Conservation (phyloP, 768 basidiomycete species). For the Amanita pallidorosea region DNA sequence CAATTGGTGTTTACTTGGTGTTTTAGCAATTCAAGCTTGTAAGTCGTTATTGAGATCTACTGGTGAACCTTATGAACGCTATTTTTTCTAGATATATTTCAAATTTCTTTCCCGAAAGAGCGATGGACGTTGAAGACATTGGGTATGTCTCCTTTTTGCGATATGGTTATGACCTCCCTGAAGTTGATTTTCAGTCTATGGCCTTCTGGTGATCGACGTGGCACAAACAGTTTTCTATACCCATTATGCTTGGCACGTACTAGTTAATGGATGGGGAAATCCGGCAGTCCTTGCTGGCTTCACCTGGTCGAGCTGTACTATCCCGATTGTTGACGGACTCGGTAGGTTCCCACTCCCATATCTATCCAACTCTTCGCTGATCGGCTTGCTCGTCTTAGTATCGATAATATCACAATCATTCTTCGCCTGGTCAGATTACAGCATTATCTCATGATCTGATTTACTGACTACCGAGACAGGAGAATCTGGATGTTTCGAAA, state of each 20-base stretch:
- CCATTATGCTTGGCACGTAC: not conserved
- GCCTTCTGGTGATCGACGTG: not conserved
- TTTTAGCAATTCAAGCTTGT: constrained; percentile 3
- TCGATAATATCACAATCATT: constrained; percentile 1
- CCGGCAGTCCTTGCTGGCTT: not conserved
- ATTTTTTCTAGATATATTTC: not conserved
- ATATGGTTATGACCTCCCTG: not conserved
- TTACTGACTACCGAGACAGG: not conserved
- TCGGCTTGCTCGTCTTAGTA: not conserved
- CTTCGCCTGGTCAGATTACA: constrained; percentile 2
- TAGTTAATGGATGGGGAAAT: constrained; percentile 2
- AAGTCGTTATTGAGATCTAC: not conserved
- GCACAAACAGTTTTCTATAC: constrained; percentile 3
- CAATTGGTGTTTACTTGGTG: constrained; percentile 6
- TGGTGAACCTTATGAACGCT: not conserved
- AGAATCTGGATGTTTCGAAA: constrained; percentile 3
- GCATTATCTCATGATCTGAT: not conserved
- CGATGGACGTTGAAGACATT: not conserved
- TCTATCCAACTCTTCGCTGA: not conserved
- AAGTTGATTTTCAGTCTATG: not conserved
- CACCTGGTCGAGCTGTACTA: constrained; percentile 3
- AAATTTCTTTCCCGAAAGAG: constrained; percentile 4
- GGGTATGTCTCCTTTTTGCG: not conserved
- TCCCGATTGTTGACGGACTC: not conserved
- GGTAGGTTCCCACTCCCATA: not conserved